Percentiles rank a stretch among this genome's conserved stretches.
Evolutionary conservation across 805 yeast species (phyloP).

Genomic region (Yarrowia osloensis): DNA sequence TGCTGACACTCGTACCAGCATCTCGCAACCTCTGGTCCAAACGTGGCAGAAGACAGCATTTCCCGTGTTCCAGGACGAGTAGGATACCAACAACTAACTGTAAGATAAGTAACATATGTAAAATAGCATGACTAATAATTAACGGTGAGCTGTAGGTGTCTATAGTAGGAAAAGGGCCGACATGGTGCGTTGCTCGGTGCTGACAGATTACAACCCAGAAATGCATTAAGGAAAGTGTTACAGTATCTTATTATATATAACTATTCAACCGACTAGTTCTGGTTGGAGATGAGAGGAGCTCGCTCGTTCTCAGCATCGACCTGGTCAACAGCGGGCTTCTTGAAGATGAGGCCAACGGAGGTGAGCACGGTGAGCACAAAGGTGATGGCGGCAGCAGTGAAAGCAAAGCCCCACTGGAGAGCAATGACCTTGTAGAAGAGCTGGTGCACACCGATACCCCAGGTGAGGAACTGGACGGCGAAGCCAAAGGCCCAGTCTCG

Average conservation of each 20-base stretch:
- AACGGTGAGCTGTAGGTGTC: background rate
- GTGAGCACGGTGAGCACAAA: constrained; percentile 54
- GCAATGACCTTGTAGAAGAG: constrained; percentile 68
- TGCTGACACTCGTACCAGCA: constrained; percentile 17
- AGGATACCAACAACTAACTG: constrained; percentile 4
- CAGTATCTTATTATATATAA: background rate
- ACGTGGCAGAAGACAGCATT: constrained; percentile 21
- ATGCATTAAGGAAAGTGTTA: background rate
- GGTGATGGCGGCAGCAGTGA: constrained; percentile 60
- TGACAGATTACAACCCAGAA: too few species aligned
- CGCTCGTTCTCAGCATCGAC: constrained; percentile 27
- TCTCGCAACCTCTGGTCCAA: constrained; percentile 20
- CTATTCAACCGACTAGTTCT: background rate
- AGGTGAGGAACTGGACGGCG: constrained; percentile 55
- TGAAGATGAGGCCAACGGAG: constrained; percentile 34
- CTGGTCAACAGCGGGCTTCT: background rate
- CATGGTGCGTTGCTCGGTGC: too few species aligned
- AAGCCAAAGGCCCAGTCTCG: constrained; percentile 74
- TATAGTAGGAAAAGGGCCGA: too few species aligned
- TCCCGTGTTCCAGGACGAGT: constrained; percentile 23
- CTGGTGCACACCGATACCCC: constrained; percentile 73
- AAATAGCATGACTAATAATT: background rate
- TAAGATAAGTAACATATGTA: constrained; percentile 5
- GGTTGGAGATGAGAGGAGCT: constrained; percentile 22
- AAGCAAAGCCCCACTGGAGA: constrained; percentile 84